phyloP scores from a whole-genome alignment of 371 early-diverging fungal genomes.

The Encephalitozoon cuniculi region DNA sequence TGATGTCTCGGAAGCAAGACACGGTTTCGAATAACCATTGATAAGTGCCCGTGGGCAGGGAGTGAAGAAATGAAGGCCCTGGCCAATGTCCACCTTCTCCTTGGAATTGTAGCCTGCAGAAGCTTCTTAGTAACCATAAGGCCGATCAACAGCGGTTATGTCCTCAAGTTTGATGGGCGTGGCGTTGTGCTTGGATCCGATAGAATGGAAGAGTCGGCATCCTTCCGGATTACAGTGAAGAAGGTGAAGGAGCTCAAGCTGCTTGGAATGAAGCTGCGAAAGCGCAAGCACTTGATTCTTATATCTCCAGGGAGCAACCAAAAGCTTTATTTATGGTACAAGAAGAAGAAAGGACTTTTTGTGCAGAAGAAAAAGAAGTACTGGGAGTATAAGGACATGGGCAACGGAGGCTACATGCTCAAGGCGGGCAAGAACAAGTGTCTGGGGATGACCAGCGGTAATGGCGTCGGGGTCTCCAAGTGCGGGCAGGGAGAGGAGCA shows the following conservation, averaged over 20 bases:
- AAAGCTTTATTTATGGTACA: background rate
- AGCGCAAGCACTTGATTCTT: background rate
- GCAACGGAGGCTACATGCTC: background rate
- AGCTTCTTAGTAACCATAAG: background rate
- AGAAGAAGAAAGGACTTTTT: background rate
- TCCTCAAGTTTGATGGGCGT: background rate
- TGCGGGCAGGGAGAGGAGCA: background rate
- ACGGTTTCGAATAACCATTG: background rate
- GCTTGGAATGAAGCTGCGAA: background rate
- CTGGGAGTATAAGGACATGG: background rate
- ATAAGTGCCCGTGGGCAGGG: background rate
- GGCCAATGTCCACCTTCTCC: background rate
- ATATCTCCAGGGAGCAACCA: background rate
- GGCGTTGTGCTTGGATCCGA: background rate
- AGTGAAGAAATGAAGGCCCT: background rate
- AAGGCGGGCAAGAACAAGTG: background rate
- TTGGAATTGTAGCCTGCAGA: background rate
- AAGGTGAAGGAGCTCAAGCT: background rate
- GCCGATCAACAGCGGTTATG: background rate
- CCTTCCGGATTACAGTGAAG: background rate
- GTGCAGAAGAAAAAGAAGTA: background rate
- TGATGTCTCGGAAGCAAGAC: background rate
- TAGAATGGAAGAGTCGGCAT: background rate
- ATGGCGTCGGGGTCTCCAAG: background rate
- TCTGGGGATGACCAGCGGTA: background rate